phyloP scores from a whole-genome alignment of 768 basidiomycete species.

The Tephrocybe sp. region DNA sequence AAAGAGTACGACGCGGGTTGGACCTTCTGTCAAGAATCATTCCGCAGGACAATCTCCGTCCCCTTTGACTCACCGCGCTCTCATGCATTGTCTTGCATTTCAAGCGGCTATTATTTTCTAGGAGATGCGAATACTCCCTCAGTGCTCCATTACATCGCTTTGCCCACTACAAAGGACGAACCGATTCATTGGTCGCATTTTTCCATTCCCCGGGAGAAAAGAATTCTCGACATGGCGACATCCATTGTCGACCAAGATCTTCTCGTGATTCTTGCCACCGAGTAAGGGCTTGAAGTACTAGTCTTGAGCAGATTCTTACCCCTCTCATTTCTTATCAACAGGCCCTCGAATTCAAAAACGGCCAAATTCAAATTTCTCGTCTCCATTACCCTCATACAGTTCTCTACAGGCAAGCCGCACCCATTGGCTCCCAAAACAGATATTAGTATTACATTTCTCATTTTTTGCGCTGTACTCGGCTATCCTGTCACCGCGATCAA shows the following conservation, averaged over 20 bases:
- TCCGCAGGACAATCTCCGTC: not conserved
- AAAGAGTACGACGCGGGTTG: not conserved
- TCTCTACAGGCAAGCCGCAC: constrained; percentile 31
- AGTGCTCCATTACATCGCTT: not conserved
- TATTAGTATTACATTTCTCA: constrained; percentile 21
- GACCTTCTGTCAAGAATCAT: not conserved
- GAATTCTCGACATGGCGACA: not conserved
- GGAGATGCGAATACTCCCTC: not conserved
- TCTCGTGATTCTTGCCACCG: not conserved
- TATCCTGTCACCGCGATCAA: not conserved
- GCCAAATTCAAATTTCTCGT: constrained; percentile 6
- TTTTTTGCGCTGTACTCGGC: constrained; percentile 5
- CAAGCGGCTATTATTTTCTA: not conserved
- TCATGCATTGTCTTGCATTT: not conserved
- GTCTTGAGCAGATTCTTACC: no score
- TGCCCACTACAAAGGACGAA: not conserved
- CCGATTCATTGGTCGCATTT: not conserved
- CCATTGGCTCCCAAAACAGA: constrained; percentile 23
- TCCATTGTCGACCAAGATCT: not conserved
- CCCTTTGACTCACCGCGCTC: not conserved
- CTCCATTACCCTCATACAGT: constrained; percentile 22
- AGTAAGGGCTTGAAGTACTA: not conserved
- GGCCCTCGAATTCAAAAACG: not conserved
- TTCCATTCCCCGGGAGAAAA: not conserved
- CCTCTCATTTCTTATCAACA: no score